phyloP scores from a whole-genome alignment of 257 asterid genomes.

The Coffea eugenioides region DNA sequence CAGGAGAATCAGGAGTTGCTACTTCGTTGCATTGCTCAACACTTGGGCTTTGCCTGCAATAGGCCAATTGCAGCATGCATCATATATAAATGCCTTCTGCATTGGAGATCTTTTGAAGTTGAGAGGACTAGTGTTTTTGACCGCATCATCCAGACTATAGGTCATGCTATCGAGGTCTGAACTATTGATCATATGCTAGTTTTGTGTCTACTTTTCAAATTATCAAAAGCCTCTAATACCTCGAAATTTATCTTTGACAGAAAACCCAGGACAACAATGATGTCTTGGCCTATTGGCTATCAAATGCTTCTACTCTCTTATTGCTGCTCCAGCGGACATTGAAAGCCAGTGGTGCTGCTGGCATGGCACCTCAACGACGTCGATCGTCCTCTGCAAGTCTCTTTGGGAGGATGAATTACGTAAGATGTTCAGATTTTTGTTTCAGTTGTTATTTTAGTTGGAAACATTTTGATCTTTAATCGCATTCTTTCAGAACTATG shows the following conservation, averaged over 20 bases:
- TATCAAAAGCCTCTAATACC: constrained; percentile 19
- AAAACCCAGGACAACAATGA: constrained; percentile 90
- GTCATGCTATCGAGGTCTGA: constrained; percentile 95
- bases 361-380: constrained; percentile 88
- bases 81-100: constrained; percentile 93
- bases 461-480: background rate
- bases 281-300: constrained; percentile 89
- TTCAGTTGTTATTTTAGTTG: background rate
- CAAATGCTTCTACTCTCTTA: constrained; percentile 90
- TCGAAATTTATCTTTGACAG: constrained; percentile 33
- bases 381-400: constrained; percentile 87
- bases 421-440: constrained; percentile 20
- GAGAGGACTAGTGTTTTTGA: constrained; percentile 95
- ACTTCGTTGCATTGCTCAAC: constrained; percentile 76
- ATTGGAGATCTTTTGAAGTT: constrained; percentile 98
- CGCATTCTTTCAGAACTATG: constrained; percentile 8
- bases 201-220: constrained; percentile 9
- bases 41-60: constrained; percentile 83
- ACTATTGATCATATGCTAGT: constrained; percentile 17
- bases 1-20: constrained; percentile 96
- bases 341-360: constrained; percentile 93
- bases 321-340: constrained; percentile 94
- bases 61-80: constrained; percentile 94
- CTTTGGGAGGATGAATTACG: constrained; percentile 93
- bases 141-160: constrained; percentile 89